A percentile compares a stretch with the other conserved stretches of the same genome.
These are phyloP conservation scores for Malassezia dermatis DNA, from an alignment of 1,284 basidiomycete genomes.

Conservation along the genomic window DNA sequence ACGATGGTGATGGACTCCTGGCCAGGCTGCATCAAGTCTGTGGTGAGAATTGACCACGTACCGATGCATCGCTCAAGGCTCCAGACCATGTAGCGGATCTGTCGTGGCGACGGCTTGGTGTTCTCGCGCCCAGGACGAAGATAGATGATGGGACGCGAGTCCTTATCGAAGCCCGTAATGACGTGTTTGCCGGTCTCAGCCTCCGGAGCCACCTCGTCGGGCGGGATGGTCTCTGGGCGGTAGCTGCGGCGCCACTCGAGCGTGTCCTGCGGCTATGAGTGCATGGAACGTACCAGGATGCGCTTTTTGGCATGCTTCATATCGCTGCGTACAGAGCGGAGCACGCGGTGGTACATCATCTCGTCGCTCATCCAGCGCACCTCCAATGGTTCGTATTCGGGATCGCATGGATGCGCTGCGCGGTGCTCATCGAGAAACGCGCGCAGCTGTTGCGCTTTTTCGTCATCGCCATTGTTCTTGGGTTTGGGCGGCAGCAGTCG, in stretches of 20 bases:
- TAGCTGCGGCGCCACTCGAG: constrained; percentile 41
- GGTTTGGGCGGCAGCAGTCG: not conserved
- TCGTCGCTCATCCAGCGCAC: constrained; percentile 26
- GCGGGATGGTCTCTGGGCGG: constrained; percentile 42
- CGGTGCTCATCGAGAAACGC: not conserved
- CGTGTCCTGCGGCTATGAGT: constrained; percentile 18
- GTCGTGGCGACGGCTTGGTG: constrained; percentile 29
- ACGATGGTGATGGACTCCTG: constrained; percentile 35
- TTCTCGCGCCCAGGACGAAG: constrained; percentile 42
- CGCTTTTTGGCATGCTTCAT: constrained; percentile 36
- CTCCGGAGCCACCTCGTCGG: constrained; percentile 30
- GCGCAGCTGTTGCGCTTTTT: constrained; percentile 2
- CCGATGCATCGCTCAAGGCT: constrained; percentile 38
- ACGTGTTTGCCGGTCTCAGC: constrained; percentile 41
- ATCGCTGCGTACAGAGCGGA: constrained; percentile 38
- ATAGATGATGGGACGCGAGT: constrained; percentile 38
- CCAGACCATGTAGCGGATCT: constrained; percentile 42
- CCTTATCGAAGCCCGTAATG: constrained; percentile 38
- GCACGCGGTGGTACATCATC: constrained; percentile 29
- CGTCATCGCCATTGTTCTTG: not conserved
- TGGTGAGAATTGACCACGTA: not conserved
- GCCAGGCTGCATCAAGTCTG: constrained; percentile 32
- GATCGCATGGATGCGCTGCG: constrained; percentile 3
- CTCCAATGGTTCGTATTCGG: constrained; percentile 29
- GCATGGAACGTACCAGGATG: constrained; percentile 17